Base-by-base conservation (phyloP, 2,329 filamentous ascomycete species). In the Diaporthe sp. region DNA sequence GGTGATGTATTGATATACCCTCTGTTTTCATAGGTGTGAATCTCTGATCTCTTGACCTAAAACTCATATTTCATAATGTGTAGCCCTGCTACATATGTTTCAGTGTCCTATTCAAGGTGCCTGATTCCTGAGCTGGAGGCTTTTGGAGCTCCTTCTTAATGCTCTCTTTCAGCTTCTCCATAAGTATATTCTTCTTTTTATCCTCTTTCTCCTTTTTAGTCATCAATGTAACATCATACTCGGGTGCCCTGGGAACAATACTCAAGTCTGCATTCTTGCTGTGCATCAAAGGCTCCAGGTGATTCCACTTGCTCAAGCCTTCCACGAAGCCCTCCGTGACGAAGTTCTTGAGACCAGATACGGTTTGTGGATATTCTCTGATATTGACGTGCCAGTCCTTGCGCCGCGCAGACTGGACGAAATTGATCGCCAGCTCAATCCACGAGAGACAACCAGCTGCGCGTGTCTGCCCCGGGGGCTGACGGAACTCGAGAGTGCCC, bases 381-480 rank as follows among this genome's bases (percentile, higher is more conserved):
- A 59, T 42, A 37, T 59, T 59, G 22, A 8, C 12, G 9, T 59
- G 34, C 57, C 34, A 59, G 10, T 25, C 37, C 12, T 37, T n/a
- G 12, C 57, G 57, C 57, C 57, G 31, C 19, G 31, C 57, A 59
- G 57, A 59, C 57, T 39, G 57, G 19, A 59, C 57, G 10, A 59
- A 59, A 10, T 59, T n/a, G 9, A 59, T 59, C 9, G 34, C 57
- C 34, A 59, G 57, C 22, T 59, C 57, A 25, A 39, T 59, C 34
- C 34, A 59, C 12, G 57, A 59, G 34, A 59, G 57, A 39, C 34
- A 39, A 4, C 57, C 57, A 12, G 34, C 34, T 59, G 57, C 57
- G 4, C 22, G 34, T 17, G 57, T 59, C 57, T 59, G 57, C 4
- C 57, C 57, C 4, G 57, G 57, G 1, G 57, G 57, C 57, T 59